Percentiles rank a stretch among this genome's conserved stretches.
phyloP scores from a whole-genome alignment of 192 early-diverging fungal species.

The Helicostylum pulchrum region DNA sequence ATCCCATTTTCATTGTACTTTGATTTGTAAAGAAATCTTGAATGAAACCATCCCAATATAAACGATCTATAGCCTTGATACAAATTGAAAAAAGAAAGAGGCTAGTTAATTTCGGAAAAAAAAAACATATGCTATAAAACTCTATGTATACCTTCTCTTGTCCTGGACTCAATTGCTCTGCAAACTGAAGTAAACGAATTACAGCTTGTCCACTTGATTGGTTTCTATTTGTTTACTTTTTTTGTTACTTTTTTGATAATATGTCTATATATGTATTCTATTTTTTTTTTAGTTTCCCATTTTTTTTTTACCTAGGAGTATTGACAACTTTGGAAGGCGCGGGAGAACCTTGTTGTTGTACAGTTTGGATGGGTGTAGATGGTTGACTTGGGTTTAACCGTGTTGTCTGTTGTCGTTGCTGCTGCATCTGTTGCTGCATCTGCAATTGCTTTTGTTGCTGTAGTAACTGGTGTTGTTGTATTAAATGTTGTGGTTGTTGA shows the following conservation, averaged over 20 bases:
- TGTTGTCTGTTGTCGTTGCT: neutral
- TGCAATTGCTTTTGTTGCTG: constrained; percentile 12
- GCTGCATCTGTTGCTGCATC: constrained; percentile 9
- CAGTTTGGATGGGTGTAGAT: constrained; percentile 3
- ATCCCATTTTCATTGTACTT: constrained; percentile 19
- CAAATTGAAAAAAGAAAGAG: neutral
- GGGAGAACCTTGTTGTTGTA: no score
- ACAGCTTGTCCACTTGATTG: constrained; percentile 22
- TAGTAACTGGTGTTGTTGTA: neutral
- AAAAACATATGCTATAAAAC: neutral
- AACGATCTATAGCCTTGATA: constrained; percentile 15
- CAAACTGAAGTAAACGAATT: constrained; percentile 28
- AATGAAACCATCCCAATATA: constrained; percentile 26
- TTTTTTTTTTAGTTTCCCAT: no score
- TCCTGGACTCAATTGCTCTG: constrained; percentile 28
- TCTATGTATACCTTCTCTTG: constrained; percentile 9
- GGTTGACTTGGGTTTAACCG: constrained; percentile 16
- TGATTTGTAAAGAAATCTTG: constrained; percentile 22
- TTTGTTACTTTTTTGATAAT: neutral
- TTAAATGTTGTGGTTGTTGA: neutral
- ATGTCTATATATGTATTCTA: neutral
- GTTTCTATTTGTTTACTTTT: constrained; percentile 10
- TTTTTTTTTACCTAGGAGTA: constrained; percentile 6
- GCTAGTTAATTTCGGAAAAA: neutral
- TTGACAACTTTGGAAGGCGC: constrained; percentile 4